Percentiles rank a stretch among this genome's conserved stretches.
These are phyloP conservation scores for Cladophialophora immunda DNA, from an alignment of 2,329 filamentous ascomycete species.

Conservation along the genomic window DNA sequence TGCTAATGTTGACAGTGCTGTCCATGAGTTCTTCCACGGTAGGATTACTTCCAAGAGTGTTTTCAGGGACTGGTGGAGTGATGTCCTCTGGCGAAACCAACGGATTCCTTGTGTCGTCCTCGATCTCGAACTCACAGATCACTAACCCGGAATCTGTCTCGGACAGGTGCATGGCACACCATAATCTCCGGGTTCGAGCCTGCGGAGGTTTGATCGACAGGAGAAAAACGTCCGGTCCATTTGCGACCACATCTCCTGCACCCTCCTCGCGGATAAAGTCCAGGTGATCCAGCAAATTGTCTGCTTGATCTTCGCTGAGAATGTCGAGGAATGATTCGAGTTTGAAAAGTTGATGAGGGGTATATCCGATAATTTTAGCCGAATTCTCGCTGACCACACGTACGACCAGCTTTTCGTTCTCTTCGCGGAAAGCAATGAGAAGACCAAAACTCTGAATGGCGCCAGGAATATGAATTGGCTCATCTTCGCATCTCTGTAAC, in stretches of 20 bases:
- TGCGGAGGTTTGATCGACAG: conserved; percentile 72
- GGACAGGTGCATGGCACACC: conserved; percentile 86
- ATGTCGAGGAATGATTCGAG: conserved; percentile 83
- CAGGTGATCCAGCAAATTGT: conserved; percentile 84
- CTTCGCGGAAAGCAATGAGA: conserved; percentile 76
- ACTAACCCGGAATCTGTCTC: conserved; percentile 73
- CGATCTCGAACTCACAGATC: conserved; percentile 88
- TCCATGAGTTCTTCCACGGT: conserved; percentile 77
- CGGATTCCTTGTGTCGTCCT: conserved; percentile 76
- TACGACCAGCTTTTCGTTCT: conserved; percentile 74
- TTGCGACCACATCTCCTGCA: conserved; percentile 74
- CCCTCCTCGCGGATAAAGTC: conserved; percentile 84
- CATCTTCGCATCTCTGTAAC: conserved; percentile 85
- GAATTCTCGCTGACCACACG: conserved; percentile 85
- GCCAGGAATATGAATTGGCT: conserved; percentile 87
- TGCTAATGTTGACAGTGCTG: conserved; percentile 78
- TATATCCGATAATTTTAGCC: conserved; percentile 75
- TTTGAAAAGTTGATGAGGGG: conserved; percentile 77
- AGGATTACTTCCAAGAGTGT: conserved; percentile 76
- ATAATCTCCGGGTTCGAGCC: conserved; percentile 71
- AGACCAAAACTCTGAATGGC: conserved; percentile 83
- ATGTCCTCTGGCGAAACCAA: conserved; percentile 68
- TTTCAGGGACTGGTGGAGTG: conserved; percentile 71
- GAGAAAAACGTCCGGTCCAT: conserved; percentile 87
- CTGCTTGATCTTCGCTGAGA: conserved; percentile 80